A percentile compares a stretch with the other conserved stretches of the same genome.
These are phyloP conservation scores for Penicillium simplicissimum DNA, from an alignment of 495 filamentous ascomycete species.

Conservation along the genomic window DNA sequence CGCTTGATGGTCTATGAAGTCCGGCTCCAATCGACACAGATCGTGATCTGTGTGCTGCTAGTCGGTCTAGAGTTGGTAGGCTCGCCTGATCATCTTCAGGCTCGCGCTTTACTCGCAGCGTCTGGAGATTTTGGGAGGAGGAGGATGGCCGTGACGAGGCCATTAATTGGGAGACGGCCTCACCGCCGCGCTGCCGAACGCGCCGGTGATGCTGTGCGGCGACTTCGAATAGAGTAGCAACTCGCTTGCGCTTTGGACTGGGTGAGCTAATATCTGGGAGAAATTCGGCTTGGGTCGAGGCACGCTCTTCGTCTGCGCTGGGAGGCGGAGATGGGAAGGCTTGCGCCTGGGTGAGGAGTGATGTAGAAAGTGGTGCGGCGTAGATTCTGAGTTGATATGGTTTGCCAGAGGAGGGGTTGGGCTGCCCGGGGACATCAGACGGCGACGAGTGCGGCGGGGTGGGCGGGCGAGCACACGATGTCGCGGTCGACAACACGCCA, in stretches of 20 bases:
- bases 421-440: conserved; percentile 24
- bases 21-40: conserved; percentile 42
- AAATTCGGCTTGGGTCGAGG: conserved; percentile 39
- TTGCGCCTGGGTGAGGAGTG: conserved; percentile 36
- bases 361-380: conserved; percentile 40
- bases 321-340: conserved; percentile 36
- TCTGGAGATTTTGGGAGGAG: conserved; percentile 38
- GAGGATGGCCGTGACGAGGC: conserved; percentile 40
- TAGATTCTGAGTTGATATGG: conserved; percentile 42
- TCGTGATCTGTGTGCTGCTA: conserved; percentile 35
- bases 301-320: conserved; percentile 23
- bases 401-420: conserved; percentile 12
- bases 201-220: conserved; percentile 57
- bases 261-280: conserved; percentile 45
- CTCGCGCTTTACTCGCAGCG: conserved; percentile 42
- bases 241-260: conserved; percentile 56
- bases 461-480: conserved; percentile 38
- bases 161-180: conserved; percentile 58
- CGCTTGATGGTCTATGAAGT: conserved; percentile 28
- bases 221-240: conserved; percentile 58
- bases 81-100: conserved; percentile 36
- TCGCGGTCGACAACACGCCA: conserved; percentile 39
- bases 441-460: conserved; percentile 52
- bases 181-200: conserved; percentile 55
- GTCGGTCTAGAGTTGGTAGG: conserved; percentile 36